Conservation (phyloP, 2,329 filamentous ascomycete species). For the Apiospora pterosperma region DNA sequence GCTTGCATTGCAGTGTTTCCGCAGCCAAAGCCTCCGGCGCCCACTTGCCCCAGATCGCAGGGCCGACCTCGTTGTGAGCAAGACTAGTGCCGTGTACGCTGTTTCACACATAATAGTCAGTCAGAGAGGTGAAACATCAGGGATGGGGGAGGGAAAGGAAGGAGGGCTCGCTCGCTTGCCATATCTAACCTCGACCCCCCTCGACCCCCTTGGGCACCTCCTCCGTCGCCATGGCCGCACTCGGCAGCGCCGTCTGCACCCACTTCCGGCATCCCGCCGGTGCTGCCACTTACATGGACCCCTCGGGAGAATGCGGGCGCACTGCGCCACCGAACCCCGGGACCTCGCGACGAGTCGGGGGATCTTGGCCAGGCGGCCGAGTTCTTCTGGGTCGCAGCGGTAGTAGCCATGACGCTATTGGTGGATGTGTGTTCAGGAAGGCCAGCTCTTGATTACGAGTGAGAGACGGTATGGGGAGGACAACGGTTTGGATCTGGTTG, state of each 20-base stretch:
- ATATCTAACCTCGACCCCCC: slow-evolving; percentile 21
- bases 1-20: slow-evolving; percentile 34
- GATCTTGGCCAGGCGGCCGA: background rate
- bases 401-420: background rate
- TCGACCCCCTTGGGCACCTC: slow-evolving; percentile 30
- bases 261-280: background rate
- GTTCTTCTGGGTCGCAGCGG: background rate
- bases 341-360: slow-evolving; percentile 14
- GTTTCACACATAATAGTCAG: slow-evolving; percentile 22
- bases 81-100: slow-evolving; percentile 25
- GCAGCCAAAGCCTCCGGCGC: slow-evolving; percentile 33
- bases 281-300: background rate
- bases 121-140: slow-evolving; percentile 19
- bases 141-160: slow-evolving; percentile 16
- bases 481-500: too few species aligned
- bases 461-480: too few species aligned
- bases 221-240: slow-evolving; percentile 31
- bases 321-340: background rate
- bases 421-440: background rate
- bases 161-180: slow-evolving; percentile 13
- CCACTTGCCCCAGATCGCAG: slow-evolving; percentile 34
- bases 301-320: slow-evolving; percentile 3
- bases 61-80: slow-evolving; percentile 27
- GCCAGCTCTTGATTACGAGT: background rate
- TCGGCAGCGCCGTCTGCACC: slow-evolving; percentile 11